These are phyloP conservation scores for Penicillium salamii DNA, from an alignment of 495 filamentous ascomycete genomes.

Conservation along the genomic window DNA sequence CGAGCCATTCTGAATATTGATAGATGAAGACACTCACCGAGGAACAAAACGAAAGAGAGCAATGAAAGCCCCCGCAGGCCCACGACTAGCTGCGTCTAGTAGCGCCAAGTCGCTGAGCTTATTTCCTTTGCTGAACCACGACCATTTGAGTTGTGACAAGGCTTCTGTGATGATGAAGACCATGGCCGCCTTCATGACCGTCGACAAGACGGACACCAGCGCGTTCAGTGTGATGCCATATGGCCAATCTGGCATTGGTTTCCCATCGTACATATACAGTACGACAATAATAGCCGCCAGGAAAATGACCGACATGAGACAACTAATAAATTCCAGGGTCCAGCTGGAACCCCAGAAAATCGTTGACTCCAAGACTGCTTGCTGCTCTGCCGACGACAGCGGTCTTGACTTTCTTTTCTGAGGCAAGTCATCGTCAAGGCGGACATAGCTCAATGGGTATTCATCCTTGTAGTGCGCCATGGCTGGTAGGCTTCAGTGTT, in stretches of 20 bases:
- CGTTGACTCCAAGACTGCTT: slow-evolving; percentile 15
- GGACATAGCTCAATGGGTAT: slow-evolving; percentile 18
- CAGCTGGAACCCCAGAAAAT: slow-evolving; percentile 24
- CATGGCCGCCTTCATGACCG: slow-evolving; percentile 43
- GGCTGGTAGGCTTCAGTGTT: background rate
- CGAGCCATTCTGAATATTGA: background rate
- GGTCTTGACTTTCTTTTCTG: slow-evolving; percentile 6
- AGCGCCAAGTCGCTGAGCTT: slow-evolving; percentile 38
- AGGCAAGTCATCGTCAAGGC: slow-evolving; percentile 1
- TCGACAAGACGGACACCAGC: slow-evolving; percentile 41
- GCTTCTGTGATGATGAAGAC: slow-evolving; percentile 36
- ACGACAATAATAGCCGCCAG: slow-evolving; percentile 30
- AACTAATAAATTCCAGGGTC: slow-evolving; percentile 25
- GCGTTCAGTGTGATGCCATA: slow-evolving; percentile 47
- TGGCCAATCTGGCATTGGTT: slow-evolving; percentile 40
- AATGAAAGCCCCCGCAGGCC: slow-evolving; percentile 30
- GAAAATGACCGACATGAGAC: slow-evolving; percentile 21
- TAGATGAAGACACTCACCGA: slow-evolving; percentile 12
- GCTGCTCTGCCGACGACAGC: slow-evolving; percentile 21
- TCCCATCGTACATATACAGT: slow-evolving; percentile 37
- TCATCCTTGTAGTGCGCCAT: slow-evolving; percentile 21
- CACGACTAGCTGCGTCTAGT: slow-evolving; percentile 44
- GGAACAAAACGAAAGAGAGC: slow-evolving; percentile 29
- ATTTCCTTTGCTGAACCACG: slow-evolving; percentile 41
- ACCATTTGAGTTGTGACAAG: slow-evolving; percentile 49